These are phyloP conservation scores for Kwoniella dejecticola DNA, from an alignment of 768 basidiomycete genomes.

Conservation along the genomic window DNA sequence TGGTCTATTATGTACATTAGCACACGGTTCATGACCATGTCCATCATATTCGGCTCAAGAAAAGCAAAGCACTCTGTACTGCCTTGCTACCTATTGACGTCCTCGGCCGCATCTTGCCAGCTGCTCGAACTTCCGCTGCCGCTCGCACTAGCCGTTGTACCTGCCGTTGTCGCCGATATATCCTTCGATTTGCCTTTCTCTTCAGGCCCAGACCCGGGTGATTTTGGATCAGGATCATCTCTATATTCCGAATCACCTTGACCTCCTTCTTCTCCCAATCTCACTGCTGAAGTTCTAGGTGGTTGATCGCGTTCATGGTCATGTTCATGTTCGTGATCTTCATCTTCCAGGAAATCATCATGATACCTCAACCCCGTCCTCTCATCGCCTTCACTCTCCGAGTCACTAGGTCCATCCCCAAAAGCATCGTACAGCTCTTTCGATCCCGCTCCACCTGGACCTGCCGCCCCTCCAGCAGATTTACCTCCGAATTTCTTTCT, in stretches of 20 bases:
- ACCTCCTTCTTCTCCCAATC: too few relatives aligned
- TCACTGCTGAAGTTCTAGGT: too few relatives aligned
- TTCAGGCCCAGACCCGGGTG: not conserved
- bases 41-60: too few relatives aligned
- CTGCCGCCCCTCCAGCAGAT: constrained; percentile 31
- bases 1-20: too few relatives aligned
- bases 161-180: not conserved
- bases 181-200: constrained; percentile 22
- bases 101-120: constrained; percentile 52
- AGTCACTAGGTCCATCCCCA: constrained; percentile 76
- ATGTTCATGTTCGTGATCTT: constrained; percentile 58
- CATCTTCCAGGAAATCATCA: constrained; percentile 80
- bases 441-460: constrained; percentile 60
- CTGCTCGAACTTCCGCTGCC: constrained; percentile 33
- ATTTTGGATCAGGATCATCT: constrained; percentile 27
- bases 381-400: constrained; percentile 66
- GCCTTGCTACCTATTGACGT: constrained; percentile 24
- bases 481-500: constrained; percentile 54
- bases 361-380: constrained; percentile 72
- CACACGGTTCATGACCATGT: too few relatives aligned
- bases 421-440: constrained; percentile 97
- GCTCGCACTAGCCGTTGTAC: constrained; percentile 12
- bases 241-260: constrained; percentile 13
- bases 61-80: too few relatives aligned
- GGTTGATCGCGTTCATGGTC: not conserved